phyloP scores from a whole-genome alignment of 768 basidiomycete species.

The Dictyophora rubrovolvata region DNA sequence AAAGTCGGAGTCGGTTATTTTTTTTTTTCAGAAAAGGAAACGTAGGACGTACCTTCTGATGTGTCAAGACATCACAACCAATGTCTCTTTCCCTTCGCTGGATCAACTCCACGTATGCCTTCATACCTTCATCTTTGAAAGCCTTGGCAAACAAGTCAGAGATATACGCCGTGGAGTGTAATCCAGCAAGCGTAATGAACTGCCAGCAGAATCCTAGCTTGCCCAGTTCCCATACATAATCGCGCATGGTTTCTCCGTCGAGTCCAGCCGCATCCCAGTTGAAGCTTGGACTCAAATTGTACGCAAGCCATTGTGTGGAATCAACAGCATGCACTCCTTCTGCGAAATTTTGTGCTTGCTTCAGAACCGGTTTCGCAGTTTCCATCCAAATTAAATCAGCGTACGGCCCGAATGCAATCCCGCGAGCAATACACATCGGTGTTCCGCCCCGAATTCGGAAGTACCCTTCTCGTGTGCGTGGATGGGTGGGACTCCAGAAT shows the following conservation, averaged over 20 bases:
- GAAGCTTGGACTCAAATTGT: slow-evolving; percentile 91
- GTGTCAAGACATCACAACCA: slow-evolving; percentile 92
- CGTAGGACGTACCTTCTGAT: slow-evolving; percentile 68
- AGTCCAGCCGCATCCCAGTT: slow-evolving; percentile 94
- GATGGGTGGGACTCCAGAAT: slow-evolving; percentile 92
- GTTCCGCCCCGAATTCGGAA: slow-evolving; percentile 98
- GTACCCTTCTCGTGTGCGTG: slow-evolving; percentile 90
- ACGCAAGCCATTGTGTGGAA: slow-evolving; percentile 92
- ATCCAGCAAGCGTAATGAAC: slow-evolving; percentile 94
- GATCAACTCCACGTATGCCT: slow-evolving; percentile 93
- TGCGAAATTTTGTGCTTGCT: slow-evolving; percentile 89
- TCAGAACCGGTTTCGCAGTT: slow-evolving; percentile 87
- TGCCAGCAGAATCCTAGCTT: slow-evolving; percentile 98
- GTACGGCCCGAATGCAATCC: slow-evolving; percentile 88
- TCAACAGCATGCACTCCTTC: slow-evolving; percentile 71
- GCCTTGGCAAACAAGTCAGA: slow-evolving; percentile 84
- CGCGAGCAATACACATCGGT: slow-evolving; percentile 85
- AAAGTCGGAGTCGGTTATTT: slow-evolving; percentile 4
- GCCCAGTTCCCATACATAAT: slow-evolving; percentile 86
- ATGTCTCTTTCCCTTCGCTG: slow-evolving; percentile 89
- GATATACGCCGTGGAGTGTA: slow-evolving; percentile 97
- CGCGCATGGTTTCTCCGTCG: slow-evolving; percentile 72
- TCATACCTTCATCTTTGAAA: slow-evolving; percentile 94
- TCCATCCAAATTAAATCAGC: slow-evolving; percentile 94
- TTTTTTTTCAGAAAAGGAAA: neutral